Evolutionary conservation across 2,329 filamentous ascomycete species (phyloP).

Genomic region (Microcyclosporella mali): DNA sequence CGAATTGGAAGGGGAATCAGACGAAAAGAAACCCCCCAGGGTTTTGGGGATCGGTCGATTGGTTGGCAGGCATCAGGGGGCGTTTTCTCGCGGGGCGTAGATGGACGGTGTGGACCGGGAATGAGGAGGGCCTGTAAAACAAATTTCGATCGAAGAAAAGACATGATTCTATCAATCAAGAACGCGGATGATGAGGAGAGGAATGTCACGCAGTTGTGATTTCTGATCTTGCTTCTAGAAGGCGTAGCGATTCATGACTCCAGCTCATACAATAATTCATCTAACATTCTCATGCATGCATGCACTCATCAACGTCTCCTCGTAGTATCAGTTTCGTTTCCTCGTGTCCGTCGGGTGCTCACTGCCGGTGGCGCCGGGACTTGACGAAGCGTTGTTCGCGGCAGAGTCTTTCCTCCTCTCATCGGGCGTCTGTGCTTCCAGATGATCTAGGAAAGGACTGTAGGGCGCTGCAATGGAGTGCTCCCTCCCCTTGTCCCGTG

Average conservation of each 20-base stretch:
- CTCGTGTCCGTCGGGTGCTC: neutral
- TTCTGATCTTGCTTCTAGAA: neutral
- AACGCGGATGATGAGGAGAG: constrained; percentile 1
- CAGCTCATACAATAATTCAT: neutral
- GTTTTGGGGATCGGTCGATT: no score
- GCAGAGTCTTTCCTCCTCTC: neutral
- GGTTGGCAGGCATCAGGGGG: no score
- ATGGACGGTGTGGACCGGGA: no score
- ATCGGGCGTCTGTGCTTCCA: constrained; percentile 8
- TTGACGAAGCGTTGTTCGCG: neutral
- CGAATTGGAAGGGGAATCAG: no score
- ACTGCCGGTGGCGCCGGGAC: neutral
- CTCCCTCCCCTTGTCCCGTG: constrained; percentile 34
- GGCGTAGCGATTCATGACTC: neutral
- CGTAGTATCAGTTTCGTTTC: neutral
- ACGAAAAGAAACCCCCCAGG: no score
- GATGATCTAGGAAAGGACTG: constrained; percentile 51
- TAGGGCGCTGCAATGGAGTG: constrained; percentile 54
- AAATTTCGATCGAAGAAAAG: neutral
- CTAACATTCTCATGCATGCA: neutral
- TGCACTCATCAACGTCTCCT: neutral
- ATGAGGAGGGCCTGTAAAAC: no score
- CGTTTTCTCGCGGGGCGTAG: no score
- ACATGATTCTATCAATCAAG: neutral
- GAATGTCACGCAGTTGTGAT: neutral